A percentile compares a stretch with the other conserved stretches of the same genome.
Evolutionary conservation across 306 rosid species (phyloP).

Genomic region (Phaseolus lunatus): DNA sequence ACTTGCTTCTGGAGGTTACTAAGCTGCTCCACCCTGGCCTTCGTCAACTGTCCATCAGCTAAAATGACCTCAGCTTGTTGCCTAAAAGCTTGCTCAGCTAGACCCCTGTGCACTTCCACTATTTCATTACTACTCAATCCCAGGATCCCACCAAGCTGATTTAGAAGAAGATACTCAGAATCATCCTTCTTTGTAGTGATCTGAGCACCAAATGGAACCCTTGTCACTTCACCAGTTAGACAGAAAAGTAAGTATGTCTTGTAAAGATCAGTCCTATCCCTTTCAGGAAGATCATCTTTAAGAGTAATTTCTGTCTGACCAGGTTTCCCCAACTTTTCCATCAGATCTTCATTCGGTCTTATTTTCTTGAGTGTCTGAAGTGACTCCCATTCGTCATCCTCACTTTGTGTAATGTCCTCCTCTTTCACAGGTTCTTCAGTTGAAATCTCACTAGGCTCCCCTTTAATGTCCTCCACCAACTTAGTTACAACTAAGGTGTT

Average conservation of each 20-base stretch:
- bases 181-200: conserved; percentile 86
- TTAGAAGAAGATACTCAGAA: conserved; percentile 77
- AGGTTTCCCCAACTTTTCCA: conserved; percentile 77
- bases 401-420: conserved; percentile 46
- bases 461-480: conserved; percentile 91
- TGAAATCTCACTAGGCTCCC: conserved; percentile 70
- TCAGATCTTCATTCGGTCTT: conserved; percentile 70
- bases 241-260: conserved; percentile 87
- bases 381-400: conserved; percentile 86
- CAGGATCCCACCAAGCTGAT: conserved; percentile 88
- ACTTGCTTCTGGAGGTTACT: conserved; percentile 81
- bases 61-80: conserved; percentile 94
- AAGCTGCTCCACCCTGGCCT: conserved; percentile 89
- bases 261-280: conserved; percentile 90
- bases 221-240: conserved; percentile 86
- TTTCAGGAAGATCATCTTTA: conserved; percentile 86
- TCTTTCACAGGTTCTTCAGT: conserved; percentile 71
- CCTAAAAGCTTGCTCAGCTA: conserved; percentile 95
- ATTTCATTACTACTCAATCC: conserved; percentile 80
- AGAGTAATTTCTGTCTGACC: conserved; percentile 95
- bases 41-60: conserved; percentile 96
- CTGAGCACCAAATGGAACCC: conserved; percentile 81
- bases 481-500: conserved; percentile 90
- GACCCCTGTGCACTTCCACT: conserved; percentile 85
- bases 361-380: conserved; percentile 76